phyloP scores from a whole-genome alignment of 1,139 yeast genomes.

The Meyerozyma sp. region DNA sequence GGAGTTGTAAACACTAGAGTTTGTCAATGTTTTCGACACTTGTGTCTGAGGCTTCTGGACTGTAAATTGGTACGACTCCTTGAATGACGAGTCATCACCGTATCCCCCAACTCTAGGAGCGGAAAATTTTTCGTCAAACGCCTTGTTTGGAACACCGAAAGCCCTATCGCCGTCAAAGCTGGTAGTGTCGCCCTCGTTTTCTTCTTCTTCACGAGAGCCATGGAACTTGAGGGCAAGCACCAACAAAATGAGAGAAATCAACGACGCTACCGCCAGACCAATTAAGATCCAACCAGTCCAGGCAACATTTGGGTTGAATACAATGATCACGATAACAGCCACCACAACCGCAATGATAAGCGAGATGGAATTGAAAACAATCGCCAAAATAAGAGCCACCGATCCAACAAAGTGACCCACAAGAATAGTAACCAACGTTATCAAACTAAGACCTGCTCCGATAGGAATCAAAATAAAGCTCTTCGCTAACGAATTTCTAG shows the following conservation, averaged over 20 bases:
- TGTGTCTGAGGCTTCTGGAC: conserved; percentile 2
- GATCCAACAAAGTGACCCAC: conserved; percentile 3
- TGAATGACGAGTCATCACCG: conserved; percentile 5
- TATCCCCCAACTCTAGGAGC: conserved; percentile 5
- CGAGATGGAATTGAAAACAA: conserved; percentile 34
- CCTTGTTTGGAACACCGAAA: neutral
- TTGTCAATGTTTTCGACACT: conserved; percentile 6
- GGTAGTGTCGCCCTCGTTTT: conserved; percentile 7
- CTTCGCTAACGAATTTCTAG: conserved; percentile 64
- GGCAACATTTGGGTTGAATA: conserved; percentile 56
- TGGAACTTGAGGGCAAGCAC: conserved; percentile 20
- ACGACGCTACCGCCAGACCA: conserved; percentile 55
- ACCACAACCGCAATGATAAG: conserved; percentile 49
- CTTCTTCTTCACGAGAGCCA: conserved; percentile 3
- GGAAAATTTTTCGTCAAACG: neutral
- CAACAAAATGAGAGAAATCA: conserved; percentile 29
- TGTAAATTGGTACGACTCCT: neutral
- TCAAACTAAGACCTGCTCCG: conserved; percentile 68
- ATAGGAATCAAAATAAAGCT: conserved; percentile 76
- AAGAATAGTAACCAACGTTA: conserved; percentile 15
- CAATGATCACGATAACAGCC: conserved; percentile 49
- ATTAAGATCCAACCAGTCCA: conserved; percentile 71
- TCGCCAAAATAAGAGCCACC: conserved; percentile 13
- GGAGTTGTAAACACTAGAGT: conserved; percentile 26
- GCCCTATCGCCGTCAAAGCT: neutral